Conservation (phyloP, 345 rosid species). For the Acer yangbiense region DNA sequence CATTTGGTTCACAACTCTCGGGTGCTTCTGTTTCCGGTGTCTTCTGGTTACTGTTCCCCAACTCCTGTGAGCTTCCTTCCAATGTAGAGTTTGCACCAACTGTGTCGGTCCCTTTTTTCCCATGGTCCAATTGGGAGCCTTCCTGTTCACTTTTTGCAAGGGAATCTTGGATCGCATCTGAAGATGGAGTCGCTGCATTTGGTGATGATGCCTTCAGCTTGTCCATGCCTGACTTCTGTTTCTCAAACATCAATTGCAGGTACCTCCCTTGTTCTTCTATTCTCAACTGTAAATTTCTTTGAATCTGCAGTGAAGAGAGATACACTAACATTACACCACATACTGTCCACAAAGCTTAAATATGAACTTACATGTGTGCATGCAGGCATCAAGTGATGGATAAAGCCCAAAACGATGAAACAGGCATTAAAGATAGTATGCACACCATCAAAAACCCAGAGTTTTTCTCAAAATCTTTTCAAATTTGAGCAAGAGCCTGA, state of each 20-base stretch:
- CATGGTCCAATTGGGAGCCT: constrained; percentile 33
- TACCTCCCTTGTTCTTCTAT: constrained; percentile 96
- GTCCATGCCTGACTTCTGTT: constrained; percentile 67
- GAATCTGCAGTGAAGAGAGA: constrained; percentile 52
- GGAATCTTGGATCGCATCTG: constrained; percentile 31
- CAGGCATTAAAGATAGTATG: background rate
- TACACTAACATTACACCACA: background rate
- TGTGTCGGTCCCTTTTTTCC: constrained; percentile 10
- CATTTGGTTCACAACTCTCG: constrained; percentile 28
- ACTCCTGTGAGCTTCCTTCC: constrained; percentile 31
- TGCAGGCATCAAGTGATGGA: background rate
- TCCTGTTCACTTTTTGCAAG: constrained; percentile 36
- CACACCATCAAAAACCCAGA: background rate
- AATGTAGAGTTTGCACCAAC: constrained; percentile 16
- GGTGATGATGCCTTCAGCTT: constrained; percentile 61
- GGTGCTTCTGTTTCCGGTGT: constrained; percentile 26
- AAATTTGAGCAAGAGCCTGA: background rate
- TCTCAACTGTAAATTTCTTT: constrained; percentile 85
- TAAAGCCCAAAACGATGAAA: background rate
- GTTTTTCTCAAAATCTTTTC: background rate
- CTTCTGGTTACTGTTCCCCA: constrained; percentile 29
- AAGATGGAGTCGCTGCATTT: constrained; percentile 37
- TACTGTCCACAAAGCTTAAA: background rate
- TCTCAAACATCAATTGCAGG: constrained; percentile 97
- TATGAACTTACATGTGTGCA: background rate